Percentiles rank a stretch among this genome's conserved stretches.
These are phyloP conservation scores for Penicillium lividum DNA, from an alignment of 495 filamentous ascomycete genomes.

Conservation along the genomic window DNA sequence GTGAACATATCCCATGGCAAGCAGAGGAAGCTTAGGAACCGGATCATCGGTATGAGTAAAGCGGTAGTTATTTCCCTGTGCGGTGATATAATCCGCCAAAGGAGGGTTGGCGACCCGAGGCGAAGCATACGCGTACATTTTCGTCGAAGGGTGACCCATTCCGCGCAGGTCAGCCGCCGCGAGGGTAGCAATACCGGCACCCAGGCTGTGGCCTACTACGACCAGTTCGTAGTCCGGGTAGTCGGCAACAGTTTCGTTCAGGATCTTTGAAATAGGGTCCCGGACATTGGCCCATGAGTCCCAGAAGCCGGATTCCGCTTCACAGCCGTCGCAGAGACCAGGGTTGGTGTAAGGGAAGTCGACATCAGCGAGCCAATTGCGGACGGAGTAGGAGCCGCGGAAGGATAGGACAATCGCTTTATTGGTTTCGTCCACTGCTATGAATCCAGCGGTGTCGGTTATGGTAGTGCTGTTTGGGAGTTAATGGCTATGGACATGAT, in stretches of 20 bases:
- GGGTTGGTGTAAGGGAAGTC: constrained; percentile 40
- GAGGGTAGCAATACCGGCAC: constrained; percentile 61
- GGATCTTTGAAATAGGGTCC: constrained; percentile 34
- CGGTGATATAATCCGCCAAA: constrained; percentile 54
- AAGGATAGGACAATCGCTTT: constrained; percentile 63
- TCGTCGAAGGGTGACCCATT: constrained; percentile 33
- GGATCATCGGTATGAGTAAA: constrained; percentile 66
- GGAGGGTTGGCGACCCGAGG: constrained; percentile 61
- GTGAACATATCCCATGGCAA: constrained; percentile 57
- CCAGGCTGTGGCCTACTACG: constrained; percentile 64
- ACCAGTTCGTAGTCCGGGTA: constrained; percentile 55
- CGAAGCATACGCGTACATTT: constrained; percentile 66
- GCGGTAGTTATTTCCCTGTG: constrained; percentile 58
- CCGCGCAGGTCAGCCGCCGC: constrained; percentile 58
- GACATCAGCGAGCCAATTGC: constrained; percentile 66
- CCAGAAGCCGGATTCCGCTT: constrained; percentile 56
- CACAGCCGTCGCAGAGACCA: constrained; percentile 49
- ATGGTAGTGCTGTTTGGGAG: constrained; percentile 42
- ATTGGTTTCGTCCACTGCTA: constrained; percentile 61
- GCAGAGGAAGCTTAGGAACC: constrained; percentile 61
- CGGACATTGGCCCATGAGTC: constrained; percentile 48
- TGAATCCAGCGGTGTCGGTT: constrained; percentile 64
- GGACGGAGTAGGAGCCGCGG: constrained; percentile 61
- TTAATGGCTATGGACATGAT: background rate
- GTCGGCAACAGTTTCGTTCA: constrained; percentile 29